Conservation (phyloP, 2,329 filamentous ascomycete genomes). For the Fusarium buxicola region DNA sequence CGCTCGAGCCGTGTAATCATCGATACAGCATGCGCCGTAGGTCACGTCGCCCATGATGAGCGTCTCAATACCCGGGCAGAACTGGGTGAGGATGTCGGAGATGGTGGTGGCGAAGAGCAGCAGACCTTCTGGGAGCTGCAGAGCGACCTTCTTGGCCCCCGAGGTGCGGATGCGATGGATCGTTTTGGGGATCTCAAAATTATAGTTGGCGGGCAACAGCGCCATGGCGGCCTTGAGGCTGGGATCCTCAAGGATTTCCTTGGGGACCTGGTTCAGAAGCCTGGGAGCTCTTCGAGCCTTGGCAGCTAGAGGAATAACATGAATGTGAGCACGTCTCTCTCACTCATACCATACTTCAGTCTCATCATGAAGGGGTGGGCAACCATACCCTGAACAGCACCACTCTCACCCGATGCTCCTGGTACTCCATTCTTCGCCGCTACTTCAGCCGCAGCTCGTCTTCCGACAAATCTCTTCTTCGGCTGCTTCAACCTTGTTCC, state of each 20-base stretch:
- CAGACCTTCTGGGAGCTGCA: slow-evolving; percentile 98
- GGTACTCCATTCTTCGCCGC: slow-evolving; percentile 57
- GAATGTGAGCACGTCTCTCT: slow-evolving; percentile 32
- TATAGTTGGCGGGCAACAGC: slow-evolving; percentile 94
- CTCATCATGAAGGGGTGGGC: slow-evolving; percentile 1
- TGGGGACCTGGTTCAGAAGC: slow-evolving; percentile 90
- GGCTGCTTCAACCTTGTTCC: slow-evolving; percentile 74
- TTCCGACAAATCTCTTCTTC: slow-evolving; percentile 91
- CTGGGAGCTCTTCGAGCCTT: slow-evolving; percentile 79
- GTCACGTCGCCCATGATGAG: slow-evolving; percentile 99
- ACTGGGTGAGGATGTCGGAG: slow-evolving; percentile 93
- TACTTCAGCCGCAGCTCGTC: slow-evolving; percentile 76
- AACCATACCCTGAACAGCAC: slow-evolving; percentile 63
- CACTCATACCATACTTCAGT: slow-evolving; percentile 6
- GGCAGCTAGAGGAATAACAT: slow-evolving; percentile 63
- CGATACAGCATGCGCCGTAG: slow-evolving; percentile 98
- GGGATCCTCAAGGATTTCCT: slow-evolving; percentile 85
- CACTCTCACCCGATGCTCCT: slow-evolving; percentile 43
- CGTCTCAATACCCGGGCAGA: slow-evolving; percentile 91
- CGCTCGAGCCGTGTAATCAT: slow-evolving; percentile 95
- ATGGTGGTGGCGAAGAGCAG: slow-evolving; percentile 97
- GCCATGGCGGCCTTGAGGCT: slow-evolving; percentile 89
- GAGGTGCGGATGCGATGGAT: slow-evolving; percentile 91
- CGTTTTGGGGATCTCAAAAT: slow-evolving; percentile 98
- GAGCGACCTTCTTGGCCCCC: slow-evolving; percentile 82